phyloP scores from a whole-genome alignment of 1,284 basidiomycete genomes.

The Afroboletus lepidellus region DNA sequence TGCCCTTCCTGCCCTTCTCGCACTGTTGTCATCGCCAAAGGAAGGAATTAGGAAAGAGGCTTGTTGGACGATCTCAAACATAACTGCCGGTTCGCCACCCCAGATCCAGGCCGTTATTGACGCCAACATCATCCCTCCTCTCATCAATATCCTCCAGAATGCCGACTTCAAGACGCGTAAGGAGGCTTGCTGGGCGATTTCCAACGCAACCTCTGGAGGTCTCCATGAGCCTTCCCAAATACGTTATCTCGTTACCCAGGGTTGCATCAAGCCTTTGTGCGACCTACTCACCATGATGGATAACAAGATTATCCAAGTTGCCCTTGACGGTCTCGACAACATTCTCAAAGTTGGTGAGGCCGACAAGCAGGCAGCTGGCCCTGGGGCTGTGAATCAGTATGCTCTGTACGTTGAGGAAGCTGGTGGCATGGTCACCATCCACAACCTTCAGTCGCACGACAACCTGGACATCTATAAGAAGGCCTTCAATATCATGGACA shows the following conservation, averaged over 20 bases:
- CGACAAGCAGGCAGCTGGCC: slow-evolving; percentile 85
- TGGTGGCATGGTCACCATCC: slow-evolving; percentile 97
- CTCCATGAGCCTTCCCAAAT: slow-evolving; percentile 97
- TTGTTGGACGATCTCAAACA: slow-evolving; percentile 99
- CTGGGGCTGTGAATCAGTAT: slow-evolving; percentile 89
- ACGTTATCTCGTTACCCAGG: slow-evolving; percentile 95
- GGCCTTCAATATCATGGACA: slow-evolving; percentile 99
- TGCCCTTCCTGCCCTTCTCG: slow-evolving; percentile 89
- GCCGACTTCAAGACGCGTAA: slow-evolving; percentile 99
- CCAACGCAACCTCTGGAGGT: slow-evolving; percentile 97
- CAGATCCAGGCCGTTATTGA: slow-evolving; percentile 93
- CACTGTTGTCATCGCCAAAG: slow-evolving; percentile 91
- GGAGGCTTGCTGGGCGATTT: slow-evolving; percentile 99
- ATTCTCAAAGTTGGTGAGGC: slow-evolving; percentile 98
- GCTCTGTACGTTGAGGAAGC: slow-evolving; percentile 96
- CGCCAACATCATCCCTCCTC: slow-evolving; percentile 92
- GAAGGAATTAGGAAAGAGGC: slow-evolving; percentile 96
- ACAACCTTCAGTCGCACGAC: slow-evolving; percentile 99
- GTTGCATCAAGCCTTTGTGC: slow-evolving; percentile 98
- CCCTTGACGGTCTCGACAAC: slow-evolving; percentile 97
- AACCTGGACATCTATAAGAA: slow-evolving; percentile 99
- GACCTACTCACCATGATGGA: slow-evolving; percentile 97
- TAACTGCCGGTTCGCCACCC: slow-evolving; percentile 94
- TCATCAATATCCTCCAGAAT: slow-evolving; percentile 97
- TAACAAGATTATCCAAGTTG: slow-evolving; percentile 99